Evolutionary conservation across 129 eudicot genomes (phyloP), one percentile per base, ranked within the genome.

Genomic region (Tagetes erecta): DNA sequence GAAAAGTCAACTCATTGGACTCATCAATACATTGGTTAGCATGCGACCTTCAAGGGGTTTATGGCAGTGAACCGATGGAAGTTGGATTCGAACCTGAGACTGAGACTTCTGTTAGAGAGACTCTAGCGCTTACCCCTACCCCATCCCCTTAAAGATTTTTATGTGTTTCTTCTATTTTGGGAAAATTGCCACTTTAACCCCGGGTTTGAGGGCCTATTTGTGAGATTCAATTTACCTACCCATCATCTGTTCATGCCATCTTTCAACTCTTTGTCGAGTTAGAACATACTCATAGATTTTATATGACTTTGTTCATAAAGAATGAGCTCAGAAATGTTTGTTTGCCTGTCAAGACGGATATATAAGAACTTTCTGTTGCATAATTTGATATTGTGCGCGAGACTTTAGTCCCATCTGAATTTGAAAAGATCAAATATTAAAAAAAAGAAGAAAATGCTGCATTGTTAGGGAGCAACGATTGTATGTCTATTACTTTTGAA

Each of bases 111-210:
- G 59, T 27, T 53, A 53, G 34, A 53, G 59, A 8, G 34, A 53
- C 33, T 52, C 5, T 13, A 20, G 58, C 7, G 58, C 20, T 52
- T 52, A 52, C 27, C 56, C 11, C 20, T 50, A 20, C 20, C 6
- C 56, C 13, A 50, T n/a, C 13, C 56, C 13, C 27, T 50, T 13
- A 20, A 50, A 50, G 56, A 27, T 50, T 50, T 11, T 33, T 46
- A 12, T 42, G 52, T 34, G 74, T 41, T 45, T 55, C 49, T 37
- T 44, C 10, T 6, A 33, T 45, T 57, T 11, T 38, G 41, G 63
- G 14, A 68, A 10, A 63, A 70, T 38, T 68, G 37, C 55, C 66
- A 53, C n/a, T 51, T 38, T 52, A 70, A 35, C 58, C 46, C 55
- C 8, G 8, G 20, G 6, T 42, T 52, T 52, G 7, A 47, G 6